phyloP scores from a whole-genome alignment of 805 yeast genomes.

The Zygosaccharomyces kombuchaensis region DNA sequence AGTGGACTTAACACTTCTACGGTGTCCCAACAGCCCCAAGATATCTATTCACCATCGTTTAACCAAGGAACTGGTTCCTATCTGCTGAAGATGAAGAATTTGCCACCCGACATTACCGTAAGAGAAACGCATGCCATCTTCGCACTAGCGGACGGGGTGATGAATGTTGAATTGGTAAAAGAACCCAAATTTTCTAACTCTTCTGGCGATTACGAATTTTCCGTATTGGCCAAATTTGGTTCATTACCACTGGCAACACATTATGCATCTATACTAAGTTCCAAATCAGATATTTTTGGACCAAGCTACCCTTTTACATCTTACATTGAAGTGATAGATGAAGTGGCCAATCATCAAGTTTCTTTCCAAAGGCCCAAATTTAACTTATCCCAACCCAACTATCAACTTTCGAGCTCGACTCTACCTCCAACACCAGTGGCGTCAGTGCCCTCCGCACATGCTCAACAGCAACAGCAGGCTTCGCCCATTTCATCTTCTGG shows the following conservation, averaged over 20 bases:
- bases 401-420: slow-evolving; percentile 11
- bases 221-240: slow-evolving; percentile 43
- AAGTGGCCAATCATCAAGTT: slow-evolving; percentile 28
- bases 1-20: slow-evolving; percentile 10
- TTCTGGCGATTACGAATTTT: slow-evolving; percentile 27
- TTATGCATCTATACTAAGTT: slow-evolving; percentile 39
- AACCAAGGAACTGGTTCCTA: slow-evolving; percentile 19
- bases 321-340: slow-evolving; percentile 41
- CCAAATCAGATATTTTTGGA: slow-evolving; percentile 45
- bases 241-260: slow-evolving; percentile 43
- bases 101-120: slow-evolving; percentile 58
- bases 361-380: slow-evolving; percentile 20
- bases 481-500: slow-evolving; percentile 29
- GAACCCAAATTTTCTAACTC: slow-evolving; percentile 12
- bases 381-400: slow-evolving; percentile 14
- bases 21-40: slow-evolving; percentile 10
- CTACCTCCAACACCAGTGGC: slow-evolving; percentile 12
- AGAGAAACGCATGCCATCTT: slow-evolving; percentile 68
- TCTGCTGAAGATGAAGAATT: slow-evolving; percentile 45
- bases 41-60: slow-evolving; percentile 6
- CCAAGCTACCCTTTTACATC: slow-evolving; percentile 41
- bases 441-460: slow-evolving; percentile 7
- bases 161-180: slow-evolving; percentile 45
- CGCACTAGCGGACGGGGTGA: slow-evolving; percentile 62
- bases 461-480: slow-evolving; percentile 15